phyloP scores from a whole-genome alignment of 495 filamentous ascomycete species.

The Terfezia claveryi region DNA sequence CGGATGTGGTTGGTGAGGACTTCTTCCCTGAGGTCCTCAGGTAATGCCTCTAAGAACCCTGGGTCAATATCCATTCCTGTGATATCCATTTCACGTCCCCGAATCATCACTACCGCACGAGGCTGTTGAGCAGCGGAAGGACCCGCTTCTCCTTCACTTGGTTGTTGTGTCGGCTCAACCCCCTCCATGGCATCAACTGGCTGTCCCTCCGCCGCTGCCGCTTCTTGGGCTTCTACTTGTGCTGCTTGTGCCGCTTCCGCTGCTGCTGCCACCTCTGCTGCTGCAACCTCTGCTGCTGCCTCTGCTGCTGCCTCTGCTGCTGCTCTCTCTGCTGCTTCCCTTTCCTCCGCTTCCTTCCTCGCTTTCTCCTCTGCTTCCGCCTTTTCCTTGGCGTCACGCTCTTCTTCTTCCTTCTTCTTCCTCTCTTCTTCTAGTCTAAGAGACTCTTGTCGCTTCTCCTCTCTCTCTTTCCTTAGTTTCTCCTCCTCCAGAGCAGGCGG shows the following conservation, averaged over 20 bases:
- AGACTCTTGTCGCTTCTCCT: slow-evolving; percentile 24
- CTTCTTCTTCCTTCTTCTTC: slow-evolving; percentile 44
- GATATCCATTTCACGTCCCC: slow-evolving; percentile 70
- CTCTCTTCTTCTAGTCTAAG: slow-evolving; percentile 29
- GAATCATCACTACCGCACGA: slow-evolving; percentile 56
- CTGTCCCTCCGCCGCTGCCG: slow-evolving; percentile 26
- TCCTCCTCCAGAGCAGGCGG: slow-evolving; percentile 68
- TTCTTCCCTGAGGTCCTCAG: slow-evolving; percentile 86
- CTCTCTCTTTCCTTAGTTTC: slow-evolving; percentile 38
- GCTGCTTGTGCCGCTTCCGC: slow-evolving; percentile 7
- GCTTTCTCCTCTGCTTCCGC: slow-evolving; percentile 39
- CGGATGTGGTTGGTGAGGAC: slow-evolving; percentile 74
- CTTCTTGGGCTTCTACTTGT: slow-evolving; percentile 27
- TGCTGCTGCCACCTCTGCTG: slow-evolving; percentile 19
- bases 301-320: slow-evolving; percentile 19
- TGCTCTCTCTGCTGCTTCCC: slow-evolving; percentile 28
- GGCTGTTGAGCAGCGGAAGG: slow-evolving; percentile 27
- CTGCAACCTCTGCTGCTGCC: slow-evolving; percentile 26
- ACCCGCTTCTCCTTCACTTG: slow-evolving; percentile 23
- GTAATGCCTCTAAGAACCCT: slow-evolving; percentile 79
- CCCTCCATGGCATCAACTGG: slow-evolving; percentile 59
- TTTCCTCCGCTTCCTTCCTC: slow-evolving; percentile 36
- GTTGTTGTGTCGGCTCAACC: slow-evolving; percentile 37
- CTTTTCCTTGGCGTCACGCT: slow-evolving; percentile 31
- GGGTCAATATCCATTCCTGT: slow-evolving; percentile 84